phyloP scores from a whole-genome alignment of 2,329 filamentous ascomycete species.

The Ceratocystiopsis brevicomis region DNA sequence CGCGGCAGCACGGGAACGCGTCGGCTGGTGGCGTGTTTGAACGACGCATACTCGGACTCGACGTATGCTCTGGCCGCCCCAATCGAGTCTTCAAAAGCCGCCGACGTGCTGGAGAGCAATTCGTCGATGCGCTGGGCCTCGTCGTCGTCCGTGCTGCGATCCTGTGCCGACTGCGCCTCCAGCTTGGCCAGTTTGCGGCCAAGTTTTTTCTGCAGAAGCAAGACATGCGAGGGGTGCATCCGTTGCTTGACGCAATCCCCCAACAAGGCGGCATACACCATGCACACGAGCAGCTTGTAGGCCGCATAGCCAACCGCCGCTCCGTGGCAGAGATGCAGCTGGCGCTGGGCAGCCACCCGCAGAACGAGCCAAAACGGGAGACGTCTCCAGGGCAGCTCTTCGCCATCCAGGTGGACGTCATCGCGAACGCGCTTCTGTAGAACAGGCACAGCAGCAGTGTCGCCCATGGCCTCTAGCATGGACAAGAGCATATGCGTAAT shows the following conservation, averaged over 20 bases:
- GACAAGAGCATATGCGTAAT: constrained; percentile 42
- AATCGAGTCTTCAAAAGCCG: neutral
- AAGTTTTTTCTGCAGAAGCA: constrained; percentile 27
- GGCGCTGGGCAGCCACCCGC: constrained; percentile 35
- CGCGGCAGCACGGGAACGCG: constrained; percentile 22
- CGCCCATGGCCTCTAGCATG: constrained; percentile 35
- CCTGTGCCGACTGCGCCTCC: constrained; percentile 13
- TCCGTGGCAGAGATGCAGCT: constrained; percentile 24
- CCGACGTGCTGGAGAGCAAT: neutral
- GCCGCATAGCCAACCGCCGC: constrained; percentile 22
- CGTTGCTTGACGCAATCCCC: constrained; percentile 15
- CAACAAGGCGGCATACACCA: constrained; percentile 25
- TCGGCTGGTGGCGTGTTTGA: constrained; percentile 20
- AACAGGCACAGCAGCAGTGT: constrained; percentile 14
- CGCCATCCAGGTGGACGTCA: constrained; percentile 33
- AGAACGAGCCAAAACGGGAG: constrained; percentile 43
- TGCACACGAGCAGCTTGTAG: constrained; percentile 40
- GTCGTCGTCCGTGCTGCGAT: neutral
- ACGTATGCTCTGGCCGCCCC: constrained; percentile 14
- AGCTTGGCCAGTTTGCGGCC: constrained; percentile 39
- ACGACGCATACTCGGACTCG: constrained; percentile 19
- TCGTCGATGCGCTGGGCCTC: constrained; percentile 13
- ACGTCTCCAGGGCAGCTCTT: constrained; percentile 39
- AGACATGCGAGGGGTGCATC: constrained; percentile 16
- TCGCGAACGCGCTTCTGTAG: constrained; percentile 43